Conservation (phyloP, 768 basidiomycete species). For the Mycena crocata region DNA sequence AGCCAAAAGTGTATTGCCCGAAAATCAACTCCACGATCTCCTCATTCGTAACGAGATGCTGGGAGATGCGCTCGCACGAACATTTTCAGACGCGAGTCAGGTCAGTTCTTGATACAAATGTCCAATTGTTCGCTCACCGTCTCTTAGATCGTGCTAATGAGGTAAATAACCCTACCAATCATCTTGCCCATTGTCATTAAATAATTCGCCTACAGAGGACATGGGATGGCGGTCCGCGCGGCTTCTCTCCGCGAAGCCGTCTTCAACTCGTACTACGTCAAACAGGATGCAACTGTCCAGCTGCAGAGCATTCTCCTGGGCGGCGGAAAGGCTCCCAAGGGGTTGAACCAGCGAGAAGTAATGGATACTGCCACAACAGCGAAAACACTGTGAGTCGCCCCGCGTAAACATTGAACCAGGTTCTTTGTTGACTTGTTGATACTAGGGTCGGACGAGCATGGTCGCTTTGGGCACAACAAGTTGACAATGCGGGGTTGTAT, state of each 20-base stretch:
- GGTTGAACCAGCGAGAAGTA: slow-evolving; percentile 28
- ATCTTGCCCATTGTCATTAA: not conserved
- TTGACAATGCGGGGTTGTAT: slow-evolving; percentile 25
- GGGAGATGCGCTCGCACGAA: slow-evolving; percentile 34
- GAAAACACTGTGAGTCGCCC: slow-evolving; percentile 27
- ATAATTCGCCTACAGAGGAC: slow-evolving; percentile 17
- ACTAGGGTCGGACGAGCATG: slow-evolving; percentile 17
- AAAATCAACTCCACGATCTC: slow-evolving; percentile 28
- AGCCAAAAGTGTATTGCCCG: slow-evolving; percentile 24
- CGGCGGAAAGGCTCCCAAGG: slow-evolving; percentile 19
- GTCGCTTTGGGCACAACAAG: slow-evolving; percentile 27
- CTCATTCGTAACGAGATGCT: slow-evolving; percentile 32
- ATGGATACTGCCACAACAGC: slow-evolving; percentile 28
- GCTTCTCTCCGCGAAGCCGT: slow-evolving; percentile 34
- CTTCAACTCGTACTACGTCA: slow-evolving; percentile 34
- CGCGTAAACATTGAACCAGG: not conserved
- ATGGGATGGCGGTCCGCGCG: slow-evolving; percentile 37
- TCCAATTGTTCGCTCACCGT: not conserved
- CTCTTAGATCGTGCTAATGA: slow-evolving; percentile 35
- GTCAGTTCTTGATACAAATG: not conserved
- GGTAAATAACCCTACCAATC: not conserved
- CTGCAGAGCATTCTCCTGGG: slow-evolving; percentile 31
- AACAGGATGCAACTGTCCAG: slow-evolving; percentile 35
- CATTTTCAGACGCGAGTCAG: slow-evolving; percentile 27
- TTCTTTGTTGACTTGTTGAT: not conserved